These are phyloP conservation scores for Thymus quinquecostatus DNA, from an alignment of 257 asterid genomes.

Conservation along the genomic window DNA sequence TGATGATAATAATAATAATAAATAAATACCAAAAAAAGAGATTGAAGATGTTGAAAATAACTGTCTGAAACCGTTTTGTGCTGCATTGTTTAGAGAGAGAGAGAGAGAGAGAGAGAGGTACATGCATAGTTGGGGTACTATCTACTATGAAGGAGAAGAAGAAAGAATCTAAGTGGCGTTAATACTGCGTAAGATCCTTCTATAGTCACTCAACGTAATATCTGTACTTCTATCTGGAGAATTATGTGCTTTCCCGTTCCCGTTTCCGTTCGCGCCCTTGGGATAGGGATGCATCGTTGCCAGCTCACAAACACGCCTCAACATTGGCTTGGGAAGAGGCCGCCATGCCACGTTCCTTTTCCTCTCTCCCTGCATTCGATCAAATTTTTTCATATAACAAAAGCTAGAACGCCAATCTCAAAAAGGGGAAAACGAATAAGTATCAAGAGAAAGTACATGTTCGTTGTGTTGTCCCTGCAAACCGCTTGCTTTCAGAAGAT, in stretches of 20 bases:
- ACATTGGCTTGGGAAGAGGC: conserved; percentile 78
- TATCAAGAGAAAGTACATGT: conserved; percentile 35
- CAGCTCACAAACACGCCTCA: conserved; percentile 74
- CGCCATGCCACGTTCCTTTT: conserved; percentile 89
- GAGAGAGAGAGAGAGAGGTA: background rate
- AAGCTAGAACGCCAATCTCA: too few relatives aligned
- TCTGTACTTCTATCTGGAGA: conserved; percentile 57
- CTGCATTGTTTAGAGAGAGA: conserved; percentile 14
- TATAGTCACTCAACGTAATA: conserved; percentile 56
- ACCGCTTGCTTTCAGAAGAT: conserved; percentile 90
- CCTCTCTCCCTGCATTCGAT: conserved; percentile 66
- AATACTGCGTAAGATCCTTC: conserved; percentile 55
- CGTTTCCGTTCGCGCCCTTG: conserved; percentile 39
- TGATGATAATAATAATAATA: too few relatives aligned
- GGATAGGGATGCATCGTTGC: conserved; percentile 84
- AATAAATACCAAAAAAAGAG: too few relatives aligned
- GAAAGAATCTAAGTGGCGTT: conserved; percentile 38
- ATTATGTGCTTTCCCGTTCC: conserved; percentile 33
- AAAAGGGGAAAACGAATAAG: background rate
- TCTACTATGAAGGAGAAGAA: background rate
- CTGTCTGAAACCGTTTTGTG: conserved; percentile 11
- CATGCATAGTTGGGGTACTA: background rate
- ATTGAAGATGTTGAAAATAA: background rate
- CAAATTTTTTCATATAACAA: background rate
- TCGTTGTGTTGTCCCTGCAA: conserved; percentile 57